Percentiles rank a stretch among this genome's conserved stretches.
Conservation (phyloP, 1,284 basidiomycete genomes). For the Naganishia sp. region DNA sequence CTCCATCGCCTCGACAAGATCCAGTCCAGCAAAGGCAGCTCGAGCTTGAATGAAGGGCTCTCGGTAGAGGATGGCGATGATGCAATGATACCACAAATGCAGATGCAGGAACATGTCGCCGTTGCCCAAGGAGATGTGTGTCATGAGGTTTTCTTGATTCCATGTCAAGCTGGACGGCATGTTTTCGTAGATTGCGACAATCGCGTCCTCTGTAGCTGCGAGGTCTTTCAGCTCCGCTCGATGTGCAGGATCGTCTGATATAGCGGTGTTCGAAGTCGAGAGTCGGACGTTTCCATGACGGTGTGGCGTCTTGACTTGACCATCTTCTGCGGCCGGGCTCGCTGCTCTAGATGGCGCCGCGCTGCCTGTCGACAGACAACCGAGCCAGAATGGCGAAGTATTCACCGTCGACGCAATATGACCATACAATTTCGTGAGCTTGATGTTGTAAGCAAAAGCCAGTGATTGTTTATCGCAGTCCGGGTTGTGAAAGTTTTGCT, state of each 20-base stretch:
- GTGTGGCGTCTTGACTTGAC: slow-evolving; percentile 18
- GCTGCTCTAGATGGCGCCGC: slow-evolving; percentile 27
- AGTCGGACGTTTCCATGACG: slow-evolving; percentile 1
- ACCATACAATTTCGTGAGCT: slow-evolving; percentile 27
- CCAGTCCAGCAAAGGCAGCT: slow-evolving; percentile 14
- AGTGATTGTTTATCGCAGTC: slow-evolving; percentile 25
- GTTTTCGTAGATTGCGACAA: slow-evolving; percentile 25
- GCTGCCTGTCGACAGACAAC: slow-evolving; percentile 16
- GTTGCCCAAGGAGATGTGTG: slow-evolving; percentile 18
- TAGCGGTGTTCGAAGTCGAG: slow-evolving; percentile 3
- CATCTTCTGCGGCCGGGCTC: slow-evolving; percentile 20
- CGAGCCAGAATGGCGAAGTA: slow-evolving; percentile 24
- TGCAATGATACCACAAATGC: slow-evolving; percentile 30
- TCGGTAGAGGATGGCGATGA: slow-evolving; percentile 27
- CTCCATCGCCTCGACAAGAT: slow-evolving; percentile 24
- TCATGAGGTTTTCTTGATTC: slow-evolving; percentile 27
- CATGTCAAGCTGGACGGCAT: slow-evolving; percentile 23
- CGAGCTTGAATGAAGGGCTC: slow-evolving; percentile 28
- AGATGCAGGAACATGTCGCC: slow-evolving; percentile 30
- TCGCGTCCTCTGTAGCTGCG: slow-evolving; percentile 23
- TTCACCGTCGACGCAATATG: slow-evolving; percentile 27
- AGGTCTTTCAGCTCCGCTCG: slow-evolving; percentile 25
- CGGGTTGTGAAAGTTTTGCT: slow-evolving; percentile 25
- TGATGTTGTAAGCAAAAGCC: slow-evolving; percentile 28
- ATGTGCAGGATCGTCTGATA: slow-evolving; percentile 25